Conservation (phyloP, 805 yeast genomes). For the Candida koratica region DNA sequence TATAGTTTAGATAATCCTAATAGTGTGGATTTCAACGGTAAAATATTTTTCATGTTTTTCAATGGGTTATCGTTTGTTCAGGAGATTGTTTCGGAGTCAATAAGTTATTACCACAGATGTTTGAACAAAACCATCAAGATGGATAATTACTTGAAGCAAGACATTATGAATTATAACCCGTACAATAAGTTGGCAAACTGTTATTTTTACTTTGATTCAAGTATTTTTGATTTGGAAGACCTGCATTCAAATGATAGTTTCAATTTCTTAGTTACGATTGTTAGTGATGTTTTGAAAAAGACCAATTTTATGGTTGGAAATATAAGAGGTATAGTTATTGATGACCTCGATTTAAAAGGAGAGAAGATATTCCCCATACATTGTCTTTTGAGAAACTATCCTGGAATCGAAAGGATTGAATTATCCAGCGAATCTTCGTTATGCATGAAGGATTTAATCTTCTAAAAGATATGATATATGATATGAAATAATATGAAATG, state of each 20-base stretch:
- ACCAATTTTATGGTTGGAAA: constrained; percentile 30
- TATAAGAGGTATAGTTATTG: constrained; percentile 29
- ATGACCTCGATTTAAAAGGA: constrained; percentile 28
- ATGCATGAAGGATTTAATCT: constrained; percentile 20
- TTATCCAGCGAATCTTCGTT: constrained; percentile 21
- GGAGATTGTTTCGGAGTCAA: constrained; percentile 25
- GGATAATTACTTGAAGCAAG: constrained; percentile 6
- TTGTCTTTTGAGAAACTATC: constrained; percentile 28
- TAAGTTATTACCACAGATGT: constrained; percentile 23
- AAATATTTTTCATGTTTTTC: constrained; percentile 36
- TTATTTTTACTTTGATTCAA: constrained; percentile 31
- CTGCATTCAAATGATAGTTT: constrained; percentile 23
- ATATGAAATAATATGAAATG: background rate
- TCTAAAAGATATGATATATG: constrained; percentile 2
- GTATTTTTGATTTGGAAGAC: constrained; percentile 27
- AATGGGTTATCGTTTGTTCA: constrained; percentile 32
- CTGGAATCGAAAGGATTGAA: constrained; percentile 28
- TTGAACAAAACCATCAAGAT: constrained; percentile 5
- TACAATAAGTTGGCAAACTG: constrained; percentile 12
- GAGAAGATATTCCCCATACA: constrained; percentile 29
- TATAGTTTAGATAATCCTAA: constrained; percentile 15
- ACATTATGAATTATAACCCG: constrained; percentile 5
- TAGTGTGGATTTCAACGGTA: constrained; percentile 21
- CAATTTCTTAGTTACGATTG: constrained; percentile 27
- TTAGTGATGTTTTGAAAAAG: constrained; percentile 33